These are phyloP conservation scores for Arthrinium phaeospermum DNA, from an alignment of 2,329 filamentous ascomycete genomes.

Conservation along the genomic window DNA sequence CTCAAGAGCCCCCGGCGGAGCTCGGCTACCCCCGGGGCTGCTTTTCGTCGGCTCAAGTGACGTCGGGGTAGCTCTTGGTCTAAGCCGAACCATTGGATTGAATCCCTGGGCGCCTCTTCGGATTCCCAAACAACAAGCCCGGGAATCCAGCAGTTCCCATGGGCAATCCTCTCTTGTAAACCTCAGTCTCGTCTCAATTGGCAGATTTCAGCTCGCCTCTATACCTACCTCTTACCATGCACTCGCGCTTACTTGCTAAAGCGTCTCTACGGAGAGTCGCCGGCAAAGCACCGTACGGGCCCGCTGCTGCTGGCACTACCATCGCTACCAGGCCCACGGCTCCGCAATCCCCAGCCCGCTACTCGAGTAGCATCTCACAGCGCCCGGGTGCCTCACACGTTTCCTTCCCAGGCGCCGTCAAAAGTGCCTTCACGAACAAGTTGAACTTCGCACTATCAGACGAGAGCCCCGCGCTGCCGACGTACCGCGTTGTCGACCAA, in stretches of 20 bases:
- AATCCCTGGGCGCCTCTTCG: neutral
- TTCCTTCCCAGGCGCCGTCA: slow-evolving; percentile 92
- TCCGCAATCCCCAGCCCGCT: slow-evolving; percentile 17
- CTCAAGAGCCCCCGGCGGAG: neutral
- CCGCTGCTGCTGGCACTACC: neutral
- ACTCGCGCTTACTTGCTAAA: slow-evolving; percentile 9
- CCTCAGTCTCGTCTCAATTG: neutral
- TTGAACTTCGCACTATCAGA: slow-evolving; percentile 80
- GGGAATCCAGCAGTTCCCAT: neutral
- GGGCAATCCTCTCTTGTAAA: neutral
- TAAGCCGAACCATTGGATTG: slow-evolving; percentile 5
- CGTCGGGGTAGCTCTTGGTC: slow-evolving; percentile 15
- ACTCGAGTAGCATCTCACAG: slow-evolving; percentile 59
- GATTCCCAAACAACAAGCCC: neutral
- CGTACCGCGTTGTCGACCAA: slow-evolving; percentile 90
- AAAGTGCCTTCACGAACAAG: slow-evolving; percentile 85
- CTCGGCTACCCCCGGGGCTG: slow-evolving; percentile 19
- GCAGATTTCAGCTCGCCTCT: too few relatives aligned
- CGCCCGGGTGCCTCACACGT: slow-evolving; percentile 61
- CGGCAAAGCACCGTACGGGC: slow-evolving; percentile 19
- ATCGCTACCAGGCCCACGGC: neutral
- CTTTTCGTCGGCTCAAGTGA: slow-evolving; percentile 21
- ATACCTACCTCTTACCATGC: neutral
- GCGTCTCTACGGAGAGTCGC: slow-evolving; percentile 20
- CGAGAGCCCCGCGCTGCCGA: slow-evolving; percentile 78